Evolutionary conservation across 2,329 filamentous ascomycete genomes (phyloP), one percentile per base, ranked within the genome.

Genomic region (Geosmithia flava): DNA sequence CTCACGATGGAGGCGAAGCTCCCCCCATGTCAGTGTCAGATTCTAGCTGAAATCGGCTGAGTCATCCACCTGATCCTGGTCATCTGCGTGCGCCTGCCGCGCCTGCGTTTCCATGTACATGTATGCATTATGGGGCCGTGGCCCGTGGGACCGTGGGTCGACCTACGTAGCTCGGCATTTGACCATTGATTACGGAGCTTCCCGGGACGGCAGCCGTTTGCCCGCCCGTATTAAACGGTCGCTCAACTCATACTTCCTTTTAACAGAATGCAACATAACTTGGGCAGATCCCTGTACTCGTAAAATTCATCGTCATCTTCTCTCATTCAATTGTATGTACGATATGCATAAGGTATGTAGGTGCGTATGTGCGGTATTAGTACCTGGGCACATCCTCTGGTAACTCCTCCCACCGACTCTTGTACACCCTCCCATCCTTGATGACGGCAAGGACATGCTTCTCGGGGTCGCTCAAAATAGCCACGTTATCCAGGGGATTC

Each of bases 401-500:
- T 20, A 57, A 30, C 8, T 50, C 53, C 16, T 47, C 45, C 55
- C 54, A 58, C 20, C 53, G 48, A 48, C 56, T 57, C 47, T 53
- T 55, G 5, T 54, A 61, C n/a, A 63, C 57, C n/a, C 57, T 51
- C 1, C 76, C 76, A 37, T 76, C 75, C 55, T 80, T 79, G 43
- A 80, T 63, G 1, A 79, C 74, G 2, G 65, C 69, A 42, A 76
- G 53, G 7, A 78, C 52, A 50, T 69, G 62, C 53, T 66, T 63
- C 46, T 76, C 68, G 2, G 68, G 68, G 41, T 62, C 54, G 50
- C 72, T 71, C 23, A 81, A 55, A 4, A 78, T 60, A 0, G 64
- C 64, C 17, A 80, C 68, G 54, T 80, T 69, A n/a, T 78, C 68
- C 47, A 81, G 56, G 2, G 76, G 77, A 53, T 78, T 78, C 41